Conservation (phyloP, 1,284 basidiomycete genomes). For the Jaminaea rosea region DNA sequence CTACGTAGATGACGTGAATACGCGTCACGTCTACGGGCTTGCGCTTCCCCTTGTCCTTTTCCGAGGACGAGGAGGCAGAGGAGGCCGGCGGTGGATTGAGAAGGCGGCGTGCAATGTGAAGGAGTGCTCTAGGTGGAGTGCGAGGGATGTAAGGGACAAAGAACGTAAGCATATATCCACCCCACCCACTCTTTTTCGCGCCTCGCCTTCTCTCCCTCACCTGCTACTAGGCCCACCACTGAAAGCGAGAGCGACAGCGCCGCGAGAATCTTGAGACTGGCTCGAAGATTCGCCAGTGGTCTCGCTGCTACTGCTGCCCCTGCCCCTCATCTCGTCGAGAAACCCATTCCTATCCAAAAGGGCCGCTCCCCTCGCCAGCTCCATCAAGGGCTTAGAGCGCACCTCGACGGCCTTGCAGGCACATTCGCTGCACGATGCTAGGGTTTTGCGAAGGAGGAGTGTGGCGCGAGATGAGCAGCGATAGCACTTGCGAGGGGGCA, state of each 20-base stretch:
- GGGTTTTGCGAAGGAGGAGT: background rate
- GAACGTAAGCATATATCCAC: background rate
- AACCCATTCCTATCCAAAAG: background rate
- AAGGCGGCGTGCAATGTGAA: background rate
- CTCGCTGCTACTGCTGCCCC: background rate
- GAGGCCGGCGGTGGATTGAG: background rate
- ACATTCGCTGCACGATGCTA: background rate
- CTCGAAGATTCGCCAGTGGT: too few species aligned
- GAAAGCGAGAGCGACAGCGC: background rate
- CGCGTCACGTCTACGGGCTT: constrained; percentile 24
- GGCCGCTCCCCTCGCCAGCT: background rate
- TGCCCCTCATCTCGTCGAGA: background rate
- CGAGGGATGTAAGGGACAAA: background rate
- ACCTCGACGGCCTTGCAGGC: background rate
- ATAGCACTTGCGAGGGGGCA: background rate
- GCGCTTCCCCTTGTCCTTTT: background rate
- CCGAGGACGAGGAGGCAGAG: background rate
- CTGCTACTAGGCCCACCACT: background rate
- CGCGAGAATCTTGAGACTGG: too few species aligned
- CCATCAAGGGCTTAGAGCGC: background rate
- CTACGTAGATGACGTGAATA: constrained; percentile 33
- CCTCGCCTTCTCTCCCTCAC: too few species aligned
- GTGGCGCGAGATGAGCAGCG: background rate
- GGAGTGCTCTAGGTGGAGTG: background rate
- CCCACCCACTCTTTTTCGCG: background rate